Conservation (phyloP, 768 basidiomycete species). For the Rhizopogon vulgaris region DNA sequence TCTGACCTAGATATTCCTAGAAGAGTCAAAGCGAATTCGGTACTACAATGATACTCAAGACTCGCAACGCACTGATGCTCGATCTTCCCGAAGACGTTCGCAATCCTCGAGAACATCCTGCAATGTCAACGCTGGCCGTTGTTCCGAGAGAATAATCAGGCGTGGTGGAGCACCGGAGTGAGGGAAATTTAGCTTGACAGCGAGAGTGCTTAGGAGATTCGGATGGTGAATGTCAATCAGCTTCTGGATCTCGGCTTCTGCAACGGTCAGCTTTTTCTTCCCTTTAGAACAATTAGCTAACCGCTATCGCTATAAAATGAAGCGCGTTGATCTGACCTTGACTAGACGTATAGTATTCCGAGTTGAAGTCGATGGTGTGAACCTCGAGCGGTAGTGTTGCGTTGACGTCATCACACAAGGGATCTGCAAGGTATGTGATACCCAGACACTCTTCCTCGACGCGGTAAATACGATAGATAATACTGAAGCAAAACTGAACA, state of each 20-base stretch:
- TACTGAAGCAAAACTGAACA: conserved; percentile 9
- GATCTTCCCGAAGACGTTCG: conserved; percentile 65
- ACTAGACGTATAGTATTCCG: conserved; percentile 59
- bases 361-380: conserved; percentile 57
- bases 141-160: conserved; percentile 66
- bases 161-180: conserved; percentile 43
- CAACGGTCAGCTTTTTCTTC: conserved; percentile 60
- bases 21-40: not conserved
- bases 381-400: conserved; percentile 62
- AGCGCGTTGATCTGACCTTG: conserved; percentile 39
- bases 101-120: conserved; percentile 74
- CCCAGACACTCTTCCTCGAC: conserved; percentile 51
- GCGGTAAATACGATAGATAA: not conserved
- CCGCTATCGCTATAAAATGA: not conserved
- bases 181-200: conserved; percentile 56
- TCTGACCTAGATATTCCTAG: conserved; percentile 73
- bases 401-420: conserved; percentile 60
- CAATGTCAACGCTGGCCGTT: conserved; percentile 58
- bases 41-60: not conserved
- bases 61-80: conserved; percentile 48
- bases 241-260: conserved; percentile 61
- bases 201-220: conserved; percentile 62
- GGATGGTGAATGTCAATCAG: conserved; percentile 54
- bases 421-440: conserved; percentile 66
- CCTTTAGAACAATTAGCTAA: conserved; percentile 27